These are phyloP conservation scores for Serendipita sp. DNA, from an alignment of 768 basidiomycete species.

Conservation along the genomic window DNA sequence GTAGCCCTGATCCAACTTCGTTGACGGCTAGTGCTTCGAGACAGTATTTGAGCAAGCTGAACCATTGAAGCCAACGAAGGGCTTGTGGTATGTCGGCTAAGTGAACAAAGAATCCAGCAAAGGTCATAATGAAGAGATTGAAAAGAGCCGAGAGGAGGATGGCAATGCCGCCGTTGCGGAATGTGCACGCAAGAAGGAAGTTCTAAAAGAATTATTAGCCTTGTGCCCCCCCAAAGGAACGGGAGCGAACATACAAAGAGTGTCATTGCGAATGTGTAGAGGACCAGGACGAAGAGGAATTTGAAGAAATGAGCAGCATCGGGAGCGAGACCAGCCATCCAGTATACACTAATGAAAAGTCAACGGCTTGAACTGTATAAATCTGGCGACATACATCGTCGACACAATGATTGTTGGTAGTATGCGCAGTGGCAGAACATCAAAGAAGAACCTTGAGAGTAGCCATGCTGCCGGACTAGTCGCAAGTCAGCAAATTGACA, in stretches of 20 bases:
- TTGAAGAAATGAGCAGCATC: conserved; percentile 83
- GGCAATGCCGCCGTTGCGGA: conserved; percentile 78
- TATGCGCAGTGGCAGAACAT: conserved; percentile 75
- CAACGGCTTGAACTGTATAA: background rate
- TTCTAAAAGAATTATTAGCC: conserved; percentile 34
- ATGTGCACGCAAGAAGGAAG: conserved; percentile 71
- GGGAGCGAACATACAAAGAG: conserved; percentile 43
- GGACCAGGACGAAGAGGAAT: conserved; percentile 73
- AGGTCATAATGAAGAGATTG: conserved; percentile 25
- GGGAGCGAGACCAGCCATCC: conserved; percentile 83
- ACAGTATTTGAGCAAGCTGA: conserved; percentile 67
- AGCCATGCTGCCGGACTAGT: conserved; percentile 78
- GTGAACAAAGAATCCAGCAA: conserved; percentile 84
- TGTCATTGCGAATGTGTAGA: conserved; percentile 74
- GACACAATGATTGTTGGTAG: conserved; percentile 78
- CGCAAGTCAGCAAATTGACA: background rate
- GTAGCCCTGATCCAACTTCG: conserved; percentile 75
- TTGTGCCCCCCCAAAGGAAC: background rate
- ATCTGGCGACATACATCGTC: conserved; percentile 42
- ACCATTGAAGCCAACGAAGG: conserved; percentile 84
- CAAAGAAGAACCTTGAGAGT: conserved; percentile 72
- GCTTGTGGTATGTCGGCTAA: conserved; percentile 72
- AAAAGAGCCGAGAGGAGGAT: conserved; percentile 59
- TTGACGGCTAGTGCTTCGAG: conserved; percentile 83
- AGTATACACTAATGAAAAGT: conserved; percentile 45